Percentiles rank a stretch among this genome's conserved stretches.
Evolutionary conservation across 441 rosid species (phyloP).

Genomic region (Populus hybrid): DNA sequence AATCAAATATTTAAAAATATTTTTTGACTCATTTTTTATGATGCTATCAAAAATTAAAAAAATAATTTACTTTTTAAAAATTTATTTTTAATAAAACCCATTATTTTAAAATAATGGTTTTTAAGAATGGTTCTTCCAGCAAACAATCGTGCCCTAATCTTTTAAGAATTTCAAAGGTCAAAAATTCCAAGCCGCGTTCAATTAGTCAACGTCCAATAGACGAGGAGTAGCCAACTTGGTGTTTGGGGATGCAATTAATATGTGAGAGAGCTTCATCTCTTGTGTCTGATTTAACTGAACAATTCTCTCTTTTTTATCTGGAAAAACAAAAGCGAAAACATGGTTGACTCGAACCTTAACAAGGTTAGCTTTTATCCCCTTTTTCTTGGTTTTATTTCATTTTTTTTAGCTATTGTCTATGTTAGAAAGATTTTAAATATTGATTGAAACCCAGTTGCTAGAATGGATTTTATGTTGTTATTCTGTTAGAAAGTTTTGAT

Average conservation of each 20-base stretch:
- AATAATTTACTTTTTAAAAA: too few species aligned
- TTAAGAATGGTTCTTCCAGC: too few species aligned
- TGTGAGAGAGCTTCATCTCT: background rate
- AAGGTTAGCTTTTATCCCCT: background rate
- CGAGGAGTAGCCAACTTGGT: too few species aligned
- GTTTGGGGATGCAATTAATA: too few species aligned
- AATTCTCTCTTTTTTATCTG: background rate
- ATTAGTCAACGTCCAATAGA: background rate
- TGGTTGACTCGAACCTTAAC: background rate
- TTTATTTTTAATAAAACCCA: too few species aligned
- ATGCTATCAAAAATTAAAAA: too few species aligned
- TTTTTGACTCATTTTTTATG: too few species aligned
- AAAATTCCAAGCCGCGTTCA: background rate
- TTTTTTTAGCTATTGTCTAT: too few species aligned
- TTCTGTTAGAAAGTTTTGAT: background rate
- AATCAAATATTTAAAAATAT: too few species aligned
- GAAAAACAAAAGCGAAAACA: background rate
- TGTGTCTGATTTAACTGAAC: background rate
- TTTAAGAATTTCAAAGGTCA: too few species aligned
- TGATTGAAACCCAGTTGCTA: background rate
- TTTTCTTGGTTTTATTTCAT: background rate
- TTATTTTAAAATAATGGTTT: too few species aligned
- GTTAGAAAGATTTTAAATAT: background rate
- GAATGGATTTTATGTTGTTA: background rate
- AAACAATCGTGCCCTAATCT: too few species aligned